Conservation (phyloP, 2,329 filamentous ascomycete species). For the Epichloe glyceriae region DNA sequence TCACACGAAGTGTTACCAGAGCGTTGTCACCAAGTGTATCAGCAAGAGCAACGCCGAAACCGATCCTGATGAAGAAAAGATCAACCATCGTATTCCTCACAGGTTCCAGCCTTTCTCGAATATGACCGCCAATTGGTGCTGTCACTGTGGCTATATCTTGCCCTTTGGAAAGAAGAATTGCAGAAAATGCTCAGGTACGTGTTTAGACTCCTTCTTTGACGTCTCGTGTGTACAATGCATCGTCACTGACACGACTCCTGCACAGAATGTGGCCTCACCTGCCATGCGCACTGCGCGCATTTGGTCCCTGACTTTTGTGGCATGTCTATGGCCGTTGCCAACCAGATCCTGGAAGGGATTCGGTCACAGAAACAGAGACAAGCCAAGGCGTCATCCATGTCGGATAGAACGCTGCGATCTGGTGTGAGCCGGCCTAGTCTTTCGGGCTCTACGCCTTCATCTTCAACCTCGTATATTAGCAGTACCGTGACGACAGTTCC, state of each 20-base stretch:
- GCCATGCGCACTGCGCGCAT: conserved; percentile 83
- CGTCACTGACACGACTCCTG: conserved; percentile 1
- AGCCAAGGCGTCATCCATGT: conserved; percentile 44
- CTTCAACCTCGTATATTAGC: conserved; percentile 22
- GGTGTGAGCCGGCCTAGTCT: conserved; percentile 32
- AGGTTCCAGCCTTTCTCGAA: conserved; percentile 95
- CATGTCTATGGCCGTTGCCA: conserved; percentile 97
- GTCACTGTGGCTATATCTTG: conserved; percentile 92
- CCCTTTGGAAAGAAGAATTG: conserved; percentile 93
- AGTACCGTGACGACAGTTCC: conserved; percentile 8
- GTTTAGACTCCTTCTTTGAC: not conserved
- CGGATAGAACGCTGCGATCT: conserved; percentile 53
- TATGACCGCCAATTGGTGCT: conserved; percentile 98
- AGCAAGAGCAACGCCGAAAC: conserved; percentile 98
- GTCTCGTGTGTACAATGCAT: not conserved
- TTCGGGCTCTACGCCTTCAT: conserved; percentile 21
- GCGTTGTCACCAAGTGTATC: conserved; percentile 98
- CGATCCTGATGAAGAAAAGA: conserved; percentile 97
- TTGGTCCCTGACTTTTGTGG: conserved; percentile 97
- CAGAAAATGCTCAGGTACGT: conserved; percentile 73
- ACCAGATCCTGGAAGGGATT: conserved; percentile 82
- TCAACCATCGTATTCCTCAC: conserved; percentile 98
- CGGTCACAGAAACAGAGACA: conserved; percentile 61
- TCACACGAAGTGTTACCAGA: conserved; percentile 92
- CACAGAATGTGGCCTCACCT: conserved; percentile 79